A percentile compares a stretch with the other conserved stretches of the same genome.
These are phyloP conservation scores for Elsinoe perseae DNA, from an alignment of 2,329 filamentous ascomycete genomes.

Conservation along the genomic window DNA sequence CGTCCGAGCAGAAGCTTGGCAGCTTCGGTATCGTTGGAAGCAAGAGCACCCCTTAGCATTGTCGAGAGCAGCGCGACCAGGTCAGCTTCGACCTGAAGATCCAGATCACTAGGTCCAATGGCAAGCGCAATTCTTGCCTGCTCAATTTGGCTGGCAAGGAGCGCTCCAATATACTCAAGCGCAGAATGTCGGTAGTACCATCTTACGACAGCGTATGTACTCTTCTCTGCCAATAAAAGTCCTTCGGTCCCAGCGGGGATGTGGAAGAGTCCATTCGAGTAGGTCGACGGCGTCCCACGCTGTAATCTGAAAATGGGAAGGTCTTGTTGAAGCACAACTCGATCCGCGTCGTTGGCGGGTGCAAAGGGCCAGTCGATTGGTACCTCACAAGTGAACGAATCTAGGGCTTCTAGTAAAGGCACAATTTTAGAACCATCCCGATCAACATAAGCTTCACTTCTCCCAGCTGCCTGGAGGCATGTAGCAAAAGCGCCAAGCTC, in stretches of 20 bases:
- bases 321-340: slow-evolving; percentile 54
- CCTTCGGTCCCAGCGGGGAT: slow-evolving; percentile 61
- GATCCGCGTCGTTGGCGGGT: slow-evolving; percentile 74
- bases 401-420: slow-evolving; percentile 59
- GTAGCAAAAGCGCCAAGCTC: slow-evolving; percentile 73
- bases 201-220: slow-evolving; percentile 59
- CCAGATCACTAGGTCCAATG: slow-evolving; percentile 51
- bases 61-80: slow-evolving; percentile 66
- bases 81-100: slow-evolving; percentile 59
- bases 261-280: not conserved
- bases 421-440: slow-evolving; percentile 44
- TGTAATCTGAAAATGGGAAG: slow-evolving; percentile 22
- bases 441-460: slow-evolving; percentile 35
- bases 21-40: slow-evolving; percentile 27
- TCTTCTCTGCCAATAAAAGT: slow-evolving; percentile 68
- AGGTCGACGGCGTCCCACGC: slow-evolving; percentile 29
- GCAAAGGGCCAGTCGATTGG: slow-evolving; percentile 67
- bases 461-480: slow-evolving; percentile 58
- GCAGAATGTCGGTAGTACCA: slow-evolving; percentile 72
- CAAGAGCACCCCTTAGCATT: slow-evolving; percentile 45
- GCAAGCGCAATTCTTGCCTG: not conserved
- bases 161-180: slow-evolving; percentile 69
- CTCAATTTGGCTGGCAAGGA: slow-evolving; percentile 50
- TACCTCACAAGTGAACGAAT: slow-evolving; percentile 70
- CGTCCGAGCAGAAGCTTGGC: slow-evolving; percentile 43